Evolutionary conservation across 2,329 filamentous ascomycete species (phyloP).

Genomic region (Scleromitrula shiraiana): DNA sequence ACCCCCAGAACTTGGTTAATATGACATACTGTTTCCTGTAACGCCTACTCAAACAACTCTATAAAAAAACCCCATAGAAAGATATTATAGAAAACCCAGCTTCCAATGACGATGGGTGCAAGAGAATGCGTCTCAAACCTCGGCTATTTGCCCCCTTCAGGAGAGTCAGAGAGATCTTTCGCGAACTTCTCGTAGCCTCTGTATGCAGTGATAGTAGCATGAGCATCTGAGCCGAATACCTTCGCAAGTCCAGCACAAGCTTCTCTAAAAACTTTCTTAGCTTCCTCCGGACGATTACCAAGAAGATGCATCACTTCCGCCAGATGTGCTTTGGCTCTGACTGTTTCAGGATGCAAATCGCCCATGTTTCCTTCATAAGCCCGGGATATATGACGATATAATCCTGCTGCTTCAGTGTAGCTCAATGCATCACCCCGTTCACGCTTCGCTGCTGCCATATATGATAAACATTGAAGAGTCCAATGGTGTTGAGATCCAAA

Average conservation of each 20-base stretch:
- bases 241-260: conserved; percentile 20
- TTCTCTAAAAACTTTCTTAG: conserved; percentile 22
- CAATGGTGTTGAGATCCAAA: conserved; percentile 22
- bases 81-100: no score
- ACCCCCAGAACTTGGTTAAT: not conserved
- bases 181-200: conserved; percentile 22
- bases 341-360: conserved; percentile 22
- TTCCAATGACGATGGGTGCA: no score
- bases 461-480: conserved; percentile 18
- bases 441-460: conserved; percentile 19
- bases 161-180: conserved; percentile 14
- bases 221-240: conserved; percentile 19
- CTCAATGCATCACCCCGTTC: conserved; percentile 16
- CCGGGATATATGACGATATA: conserved; percentile 17
- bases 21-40: not conserved
- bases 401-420: conserved; percentile 14
- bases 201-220: conserved; percentile 18
- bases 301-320: conserved; percentile 18
- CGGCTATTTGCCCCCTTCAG: not conserved
- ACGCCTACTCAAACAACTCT: not conserved
- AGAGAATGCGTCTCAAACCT: no score
- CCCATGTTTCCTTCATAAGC: conserved; percentile 18
- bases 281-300: conserved; percentile 14
- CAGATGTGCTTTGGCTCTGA: conserved; percentile 17
- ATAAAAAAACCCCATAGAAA: not conserved